Conservation (phyloP, 371 early-diverging fungal species). For the Enterospora canceri region DNA sequence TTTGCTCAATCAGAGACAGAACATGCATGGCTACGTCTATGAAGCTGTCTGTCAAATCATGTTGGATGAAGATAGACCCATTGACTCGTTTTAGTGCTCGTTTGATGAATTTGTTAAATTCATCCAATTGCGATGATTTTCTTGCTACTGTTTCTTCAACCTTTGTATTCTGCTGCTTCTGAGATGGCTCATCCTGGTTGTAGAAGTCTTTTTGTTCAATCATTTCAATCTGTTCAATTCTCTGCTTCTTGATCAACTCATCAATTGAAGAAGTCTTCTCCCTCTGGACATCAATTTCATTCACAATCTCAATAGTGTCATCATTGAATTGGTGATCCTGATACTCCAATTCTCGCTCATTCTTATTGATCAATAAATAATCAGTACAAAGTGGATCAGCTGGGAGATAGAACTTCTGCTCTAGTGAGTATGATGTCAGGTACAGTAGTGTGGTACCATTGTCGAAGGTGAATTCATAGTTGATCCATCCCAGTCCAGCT, state of each 20-base stretch:
- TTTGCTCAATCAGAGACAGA: conserved; percentile 8
- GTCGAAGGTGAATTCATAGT: conserved; percentile 7
- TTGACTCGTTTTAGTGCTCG: background rate
- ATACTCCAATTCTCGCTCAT: background rate
- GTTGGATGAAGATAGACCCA: background rate
- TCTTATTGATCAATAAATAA: conserved; percentile 9
- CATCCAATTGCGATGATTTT: background rate
- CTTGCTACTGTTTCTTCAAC: too few species aligned
- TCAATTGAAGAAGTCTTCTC: too few species aligned
- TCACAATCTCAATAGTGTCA: background rate
- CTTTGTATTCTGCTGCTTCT: too few species aligned
- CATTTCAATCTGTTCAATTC: too few species aligned
- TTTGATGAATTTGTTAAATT: background rate
- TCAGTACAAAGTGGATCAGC: conserved; percentile 1
- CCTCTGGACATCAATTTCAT: background rate
- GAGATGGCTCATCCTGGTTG: too few species aligned
- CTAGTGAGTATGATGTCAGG: conserved; percentile 2
- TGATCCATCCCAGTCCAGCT: conserved; percentile 14
- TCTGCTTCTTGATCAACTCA: too few species aligned
- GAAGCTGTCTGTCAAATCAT: conserved; percentile 4
- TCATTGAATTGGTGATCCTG: background rate
- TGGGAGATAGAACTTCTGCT: background rate
- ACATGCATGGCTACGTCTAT: conserved; percentile 13
- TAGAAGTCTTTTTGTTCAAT: too few species aligned
- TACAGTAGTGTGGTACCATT: background rate